Base-by-base conservation (phyloP, 2,329 filamentous ascomycete genomes). In the Venturia nashicola region DNA sequence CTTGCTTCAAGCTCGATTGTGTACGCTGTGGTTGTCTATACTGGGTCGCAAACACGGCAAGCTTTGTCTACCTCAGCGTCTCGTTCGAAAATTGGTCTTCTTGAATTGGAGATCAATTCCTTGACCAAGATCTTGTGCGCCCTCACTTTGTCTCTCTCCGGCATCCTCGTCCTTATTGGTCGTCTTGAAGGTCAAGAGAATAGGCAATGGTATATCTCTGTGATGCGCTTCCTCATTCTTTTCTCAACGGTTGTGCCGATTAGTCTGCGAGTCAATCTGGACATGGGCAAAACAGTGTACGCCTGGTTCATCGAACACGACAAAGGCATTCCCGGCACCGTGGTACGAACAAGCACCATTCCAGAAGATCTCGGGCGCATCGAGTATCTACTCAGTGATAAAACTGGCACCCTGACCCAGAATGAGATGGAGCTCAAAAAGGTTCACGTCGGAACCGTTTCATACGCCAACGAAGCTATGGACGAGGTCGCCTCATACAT, bases 231-330 rank as follows among this genome's bases (percentile, higher is more conserved):
- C 73, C 78, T 99, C 67, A 95, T 99, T 66, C 80, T 99, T 0
- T 99, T 99, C 79, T 97, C 93, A n/a, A 97, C 93, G 0, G 99
- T 99, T 71, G 95, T 99, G 34, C 94, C 94, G 0, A 97, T 99
- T 75, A 96, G 91, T 76, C 80, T 99, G 68, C 88, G 94, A 61
- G 94, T 99, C 69, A 99, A 99, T 72, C 80, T 99, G 20, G 94
- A 99, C 72, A 88, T 99, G 84, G 95, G 93, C 46, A 99, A 99
- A 76, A 93, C 90, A 64, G 91, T 94, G 2, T 99, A 97, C 75
- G 95, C 92, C 9, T 90, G 88, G 77, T 96, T 97, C 72, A 99
- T 99, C 65, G 91, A 99, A 72, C 83, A 87, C 60, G 94, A 99
- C 71, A 81, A 88, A 46, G 93, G 89, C 23, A 99, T 99, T 65